Evolutionary conservation across 495 filamentous ascomycete species (phyloP), one percentile per base, ranked within the genome.

Genomic region (Apiosordaria backusii): DNA sequence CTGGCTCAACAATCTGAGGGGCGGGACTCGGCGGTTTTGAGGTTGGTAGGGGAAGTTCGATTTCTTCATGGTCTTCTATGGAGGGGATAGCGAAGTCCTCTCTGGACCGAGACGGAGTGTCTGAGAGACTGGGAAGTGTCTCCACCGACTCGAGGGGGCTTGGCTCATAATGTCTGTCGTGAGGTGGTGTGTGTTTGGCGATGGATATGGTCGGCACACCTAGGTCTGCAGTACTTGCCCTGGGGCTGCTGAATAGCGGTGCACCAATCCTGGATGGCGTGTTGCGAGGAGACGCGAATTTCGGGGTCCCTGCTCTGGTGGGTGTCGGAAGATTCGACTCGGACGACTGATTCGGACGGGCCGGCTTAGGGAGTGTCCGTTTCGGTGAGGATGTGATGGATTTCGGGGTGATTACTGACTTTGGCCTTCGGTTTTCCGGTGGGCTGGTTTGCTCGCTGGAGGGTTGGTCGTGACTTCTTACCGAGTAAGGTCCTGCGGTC

Each of bases 401-500:
- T 67, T 80, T 82, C 3, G 81, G 76, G 16, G 77, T 82, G 9
- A 45, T 45, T 21, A 71, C 71, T 13, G 77, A 67, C 60, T 78
- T 81, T 2, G 75, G 63, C 27, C 74, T 79, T 29, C 63, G 53
- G 21, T 50, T 70, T 10, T 76, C 72, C 22, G 78, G 66, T 13
- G 79, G 81, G 64, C 81, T 83, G 3, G 75, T 62, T 24, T 77
- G 76, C 69, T 83, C 80, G 0, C 58, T 58, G 0, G 79, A 79
- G 3, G 78, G 75, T 15, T 73, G 76, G 27, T 83, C 81, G 54
- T 81, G 78, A 18, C 74, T 72, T 65, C 84, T 71, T n/a, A 85
- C 82, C 13, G 84, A 86, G 70, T 86, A 86, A 0, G 83, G 84
- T 0, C 84, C 84, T 13, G 83, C 84, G 4, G 84, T 86, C 45